Evolutionary conservation across 345 rosid species (phyloP), one percentile per base, ranked within the genome.

Genomic region (Camelina laxa): DNA sequence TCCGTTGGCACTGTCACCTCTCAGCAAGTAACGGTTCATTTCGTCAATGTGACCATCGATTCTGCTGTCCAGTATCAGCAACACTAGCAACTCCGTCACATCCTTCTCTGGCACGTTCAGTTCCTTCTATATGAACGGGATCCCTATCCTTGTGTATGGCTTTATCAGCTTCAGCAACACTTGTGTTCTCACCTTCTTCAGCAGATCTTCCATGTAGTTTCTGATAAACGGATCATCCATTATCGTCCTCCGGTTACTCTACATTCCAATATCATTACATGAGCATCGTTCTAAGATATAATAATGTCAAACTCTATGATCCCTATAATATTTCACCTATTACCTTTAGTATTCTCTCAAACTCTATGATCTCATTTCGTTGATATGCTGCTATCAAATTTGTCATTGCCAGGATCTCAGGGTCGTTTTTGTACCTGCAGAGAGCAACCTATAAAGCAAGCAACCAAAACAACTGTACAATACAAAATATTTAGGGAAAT

Each of bases 321-420:
- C 30, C 31, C 17, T n/a, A 42, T 12, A 16, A 51, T 7, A 60
- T n/a, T 48, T 31, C 61, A 51, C 4, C 59, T 49, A 13, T 36
- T 87, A 92, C 99, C 98, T 92, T 89, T 1, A 96, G 91, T 73
- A 96, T 96, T 82, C 88, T 96, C 84, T 96, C 99, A 78, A 92
- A 96, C 88, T 96, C 99, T 69, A 92, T 30, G 48, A 96, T 91
- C 78, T 96, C 98, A 76, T 96, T 92, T 53, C 99, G 86, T 83
- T 96, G 99, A 79, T 92, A 96, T 20, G 99, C 96, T 42, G 97
- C 98, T 60, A 96, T 91, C 66, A 96, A 89, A 79, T 96, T 92
- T 16, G 98, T 96, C 99, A 96, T 96, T 44, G 99, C 95, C 79
- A 96, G 84, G 77, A 96, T 96, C 90, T 96, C 99, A 69, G 95